A percentile compares a stretch with the other conserved stretches of the same genome.
Conservation (phyloP, 495 filamentous ascomycete genomes). For the Xylaria curta region DNA sequence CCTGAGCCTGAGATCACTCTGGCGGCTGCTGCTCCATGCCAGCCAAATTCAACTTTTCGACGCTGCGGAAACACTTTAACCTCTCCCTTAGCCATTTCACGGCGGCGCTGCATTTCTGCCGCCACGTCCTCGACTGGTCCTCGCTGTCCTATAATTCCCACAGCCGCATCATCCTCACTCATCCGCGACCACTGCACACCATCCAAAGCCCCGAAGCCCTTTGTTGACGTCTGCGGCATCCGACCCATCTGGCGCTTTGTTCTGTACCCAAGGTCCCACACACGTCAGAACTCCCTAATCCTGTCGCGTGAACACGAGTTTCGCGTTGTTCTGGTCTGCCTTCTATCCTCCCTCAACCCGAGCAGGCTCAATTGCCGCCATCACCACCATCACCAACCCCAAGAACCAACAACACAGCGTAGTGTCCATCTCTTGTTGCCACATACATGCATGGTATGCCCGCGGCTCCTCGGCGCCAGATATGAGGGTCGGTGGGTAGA, state of each 20-base stretch:
- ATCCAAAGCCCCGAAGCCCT: constrained; percentile 18
- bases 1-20: constrained; percentile 26
- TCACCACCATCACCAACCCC: background rate
- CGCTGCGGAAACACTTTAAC: constrained; percentile 35
- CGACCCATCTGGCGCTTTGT: constrained; percentile 30
- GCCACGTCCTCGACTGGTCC: constrained; percentile 29
- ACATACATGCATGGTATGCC: constrained; percentile 53
- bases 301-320: constrained; percentile 48
- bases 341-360: constrained; percentile 7
- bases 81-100: constrained; percentile 39
- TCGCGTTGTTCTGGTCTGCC: constrained; percentile 39
- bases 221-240: constrained; percentile 22
- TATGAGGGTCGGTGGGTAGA: constrained; percentile 62
- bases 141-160: constrained; percentile 26
- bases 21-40: constrained; percentile 32
- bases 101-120: constrained; percentile 19
- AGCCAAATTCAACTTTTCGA: constrained; percentile 38
- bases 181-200: constrained; percentile 25
- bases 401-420: background rate
- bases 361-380: constrained; percentile 17
- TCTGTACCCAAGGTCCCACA: constrained; percentile 37
- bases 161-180: constrained; percentile 11
- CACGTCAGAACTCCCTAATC: constrained; percentile 44
- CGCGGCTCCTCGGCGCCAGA: constrained; percentile 47
- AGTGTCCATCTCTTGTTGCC: constrained; percentile 25